phyloP scores from a whole-genome alignment of 768 basidiomycete species.

The Porphyrellus cyaneotinctus region DNA sequence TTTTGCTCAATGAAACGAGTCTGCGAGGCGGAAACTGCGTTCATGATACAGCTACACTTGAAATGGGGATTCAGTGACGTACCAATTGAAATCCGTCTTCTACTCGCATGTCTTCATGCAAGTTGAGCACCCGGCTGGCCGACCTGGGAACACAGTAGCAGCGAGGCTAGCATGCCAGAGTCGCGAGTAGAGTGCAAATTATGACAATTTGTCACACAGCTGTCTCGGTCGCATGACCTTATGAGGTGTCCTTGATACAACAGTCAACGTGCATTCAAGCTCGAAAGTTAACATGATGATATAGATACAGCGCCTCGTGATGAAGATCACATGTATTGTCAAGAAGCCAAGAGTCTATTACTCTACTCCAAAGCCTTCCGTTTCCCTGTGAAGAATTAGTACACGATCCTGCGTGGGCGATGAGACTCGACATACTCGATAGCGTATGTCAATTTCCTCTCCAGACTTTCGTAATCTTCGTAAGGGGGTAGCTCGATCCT shows the following conservation, averaged over 20 bases:
- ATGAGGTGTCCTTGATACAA: too few species aligned
- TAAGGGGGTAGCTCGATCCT: conserved; percentile 86
- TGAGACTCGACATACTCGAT: conserved; percentile 57
- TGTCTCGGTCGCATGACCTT: too few species aligned
- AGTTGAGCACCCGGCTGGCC: neutral
- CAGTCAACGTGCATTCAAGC: neutral
- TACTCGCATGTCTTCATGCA: conserved; percentile 44
- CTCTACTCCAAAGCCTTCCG: conserved; percentile 72
- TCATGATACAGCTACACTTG: neutral
- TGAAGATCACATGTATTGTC: conserved; percentile 4
- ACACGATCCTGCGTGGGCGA: neutral
- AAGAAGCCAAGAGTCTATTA: conserved; percentile 24
- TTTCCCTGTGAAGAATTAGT: conserved; percentile 48
- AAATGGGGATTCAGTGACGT: conserved; percentile 7
- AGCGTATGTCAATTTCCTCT: conserved; percentile 79
- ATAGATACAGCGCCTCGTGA: conserved; percentile 15
- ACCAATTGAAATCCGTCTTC: conserved; percentile 68
- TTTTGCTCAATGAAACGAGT: conserved; percentile 53
- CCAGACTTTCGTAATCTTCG: conserved; percentile 80
- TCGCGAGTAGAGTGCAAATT: too few species aligned
- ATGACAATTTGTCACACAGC: too few species aligned
- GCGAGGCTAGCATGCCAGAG: too few species aligned
- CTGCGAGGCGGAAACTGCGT: conserved; percentile 27
- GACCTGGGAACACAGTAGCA: too few species aligned
- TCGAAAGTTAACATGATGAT: conserved; percentile 2